Evolutionary conservation across 495 filamentous ascomycete species (phyloP).

Genomic region (Talaromyces trachyspermus): DNA sequence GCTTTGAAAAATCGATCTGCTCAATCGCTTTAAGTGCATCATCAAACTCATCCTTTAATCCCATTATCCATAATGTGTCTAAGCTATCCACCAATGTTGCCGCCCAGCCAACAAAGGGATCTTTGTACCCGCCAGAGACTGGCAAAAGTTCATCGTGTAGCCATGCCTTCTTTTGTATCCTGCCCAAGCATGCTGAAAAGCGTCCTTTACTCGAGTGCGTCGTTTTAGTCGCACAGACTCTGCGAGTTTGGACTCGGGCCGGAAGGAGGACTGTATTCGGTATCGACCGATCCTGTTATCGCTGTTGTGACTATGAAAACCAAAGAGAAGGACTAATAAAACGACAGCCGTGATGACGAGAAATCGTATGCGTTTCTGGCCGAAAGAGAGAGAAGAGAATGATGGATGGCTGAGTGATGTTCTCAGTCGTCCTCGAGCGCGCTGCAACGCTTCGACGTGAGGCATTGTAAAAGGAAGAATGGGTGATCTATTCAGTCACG

Average conservation of each 20-base stretch:
- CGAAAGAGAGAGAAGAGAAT: not conserved
- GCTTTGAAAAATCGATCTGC: constrained; percentile 69
- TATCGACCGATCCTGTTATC: not conserved
- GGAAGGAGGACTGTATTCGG: not conserved
- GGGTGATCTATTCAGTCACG: not conserved
- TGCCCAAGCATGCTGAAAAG: constrained; percentile 57
- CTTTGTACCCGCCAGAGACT: constrained; percentile 40
- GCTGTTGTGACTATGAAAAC: not conserved
- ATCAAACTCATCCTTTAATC: constrained; percentile 68
- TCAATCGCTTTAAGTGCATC: constrained; percentile 60
- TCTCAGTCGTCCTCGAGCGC: not conserved
- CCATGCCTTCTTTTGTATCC: constrained; percentile 64
- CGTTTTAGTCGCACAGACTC: constrained; percentile 23
- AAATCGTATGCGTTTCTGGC: constrained; percentile 2
- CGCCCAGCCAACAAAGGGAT: constrained; percentile 77
- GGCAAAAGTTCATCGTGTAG: constrained; percentile 60
- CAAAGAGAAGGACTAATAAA: not conserved
- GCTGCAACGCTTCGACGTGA: not conserved
- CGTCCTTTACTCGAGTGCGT: constrained; percentile 44
- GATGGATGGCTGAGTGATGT: not conserved
- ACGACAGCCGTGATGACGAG: not conserved
- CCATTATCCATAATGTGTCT: constrained; percentile 92
- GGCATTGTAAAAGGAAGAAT: not conserved
- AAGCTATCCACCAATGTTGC: constrained; percentile 75
- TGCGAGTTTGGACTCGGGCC: not conserved